These are phyloP conservation scores for Plenodomus biglobosus DNA, from an alignment of 2,329 filamentous ascomycete species.

Conservation along the genomic window DNA sequence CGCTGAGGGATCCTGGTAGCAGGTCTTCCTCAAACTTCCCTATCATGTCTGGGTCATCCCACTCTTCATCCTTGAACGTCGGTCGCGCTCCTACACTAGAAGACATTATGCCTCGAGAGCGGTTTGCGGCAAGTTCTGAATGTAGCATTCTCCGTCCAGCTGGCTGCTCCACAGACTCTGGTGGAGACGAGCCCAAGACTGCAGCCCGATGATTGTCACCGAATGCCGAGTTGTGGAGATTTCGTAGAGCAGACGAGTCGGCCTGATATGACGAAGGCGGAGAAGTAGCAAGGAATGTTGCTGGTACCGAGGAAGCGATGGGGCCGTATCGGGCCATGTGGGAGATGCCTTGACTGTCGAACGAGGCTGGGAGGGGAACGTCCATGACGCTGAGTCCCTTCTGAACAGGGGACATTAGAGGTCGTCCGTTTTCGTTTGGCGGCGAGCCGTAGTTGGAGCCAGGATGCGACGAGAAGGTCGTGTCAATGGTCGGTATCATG, in stretches of 20 bases:
- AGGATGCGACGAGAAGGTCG: conserved; percentile 59
- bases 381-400: conserved; percentile 86
- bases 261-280: conserved; percentile 65
- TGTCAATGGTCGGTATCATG: conserved; percentile 59
- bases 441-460: conserved; percentile 79
- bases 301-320: conserved; percentile 88
- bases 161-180: conserved; percentile 65
- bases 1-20: conserved; percentile 69
- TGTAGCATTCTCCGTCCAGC: conserved; percentile 62
- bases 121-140: conserved; percentile 61
- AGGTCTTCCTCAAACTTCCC: conserved; percentile 90
- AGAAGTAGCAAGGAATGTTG: conserved; percentile 86
- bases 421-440: conserved; percentile 65
- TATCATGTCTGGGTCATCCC: conserved; percentile 49
- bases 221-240: conserved; percentile 67
- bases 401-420: conserved; percentile 75
- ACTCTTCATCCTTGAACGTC: conserved; percentile 55
- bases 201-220: conserved; percentile 65
- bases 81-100: conserved; percentile 58
- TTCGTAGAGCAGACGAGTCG: conserved; percentile 64
- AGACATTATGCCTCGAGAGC: conserved; percentile 59
- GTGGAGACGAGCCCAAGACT: conserved; percentile 55
- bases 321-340: conserved; percentile 87
- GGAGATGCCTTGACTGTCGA: conserved; percentile 94
- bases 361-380: conserved; percentile 88